Base-by-base conservation (phyloP, 495 filamentous ascomycete species). In the Durotheca rogersii region DNA sequence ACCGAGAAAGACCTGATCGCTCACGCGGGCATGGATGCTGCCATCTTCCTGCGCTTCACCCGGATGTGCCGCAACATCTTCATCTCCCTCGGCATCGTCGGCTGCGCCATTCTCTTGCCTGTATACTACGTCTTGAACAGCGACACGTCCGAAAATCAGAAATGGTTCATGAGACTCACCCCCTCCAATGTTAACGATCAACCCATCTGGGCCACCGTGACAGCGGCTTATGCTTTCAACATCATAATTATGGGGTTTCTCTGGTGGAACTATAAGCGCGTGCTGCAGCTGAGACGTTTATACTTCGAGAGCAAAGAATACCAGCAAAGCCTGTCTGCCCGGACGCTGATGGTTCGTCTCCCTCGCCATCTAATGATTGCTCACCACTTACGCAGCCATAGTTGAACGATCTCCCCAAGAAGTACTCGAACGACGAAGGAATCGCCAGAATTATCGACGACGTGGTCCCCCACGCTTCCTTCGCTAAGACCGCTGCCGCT, bases 61-160 rank as follows among this genome's bases (percentile, higher is more conserved):
- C 77, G 81, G 40, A 96, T 98, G 92, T 92, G 88, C 64, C 85
- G 93, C 38, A 90, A 94, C 59, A 85, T 98, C 23, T 93, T 97
- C 59, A 71, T 87, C 41, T 60, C 79, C 23, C 69, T 96, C 58
- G 79, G 82, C 39, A 60, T 95, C 15, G 66, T 95, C 20, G 90
- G 88, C 3, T 89, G 86, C 59, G 69, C 72, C 23, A 78, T 97
- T 44, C 74, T 97, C 64, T 87, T 97, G 45, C 94, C 93, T 2
- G 70, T 94, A 57, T 93, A 96, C 60, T 67, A 89, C 38, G 72
- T 78, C 0, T 68, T 80, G 25, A 80, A 73, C 12, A 81, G 85
- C 41, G 68, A 73, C 7, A 72, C 80, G 67, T 82, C 82, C 0
- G 82, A 82, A 7, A 67, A 60, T 25, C 34, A 64, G 53, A 51